Evolutionary conservation across 1,284 basidiomycete species (phyloP), one percentile per base, ranked within the genome.

Genomic region (Cutaneotrichosporon daszewskae): DNA sequence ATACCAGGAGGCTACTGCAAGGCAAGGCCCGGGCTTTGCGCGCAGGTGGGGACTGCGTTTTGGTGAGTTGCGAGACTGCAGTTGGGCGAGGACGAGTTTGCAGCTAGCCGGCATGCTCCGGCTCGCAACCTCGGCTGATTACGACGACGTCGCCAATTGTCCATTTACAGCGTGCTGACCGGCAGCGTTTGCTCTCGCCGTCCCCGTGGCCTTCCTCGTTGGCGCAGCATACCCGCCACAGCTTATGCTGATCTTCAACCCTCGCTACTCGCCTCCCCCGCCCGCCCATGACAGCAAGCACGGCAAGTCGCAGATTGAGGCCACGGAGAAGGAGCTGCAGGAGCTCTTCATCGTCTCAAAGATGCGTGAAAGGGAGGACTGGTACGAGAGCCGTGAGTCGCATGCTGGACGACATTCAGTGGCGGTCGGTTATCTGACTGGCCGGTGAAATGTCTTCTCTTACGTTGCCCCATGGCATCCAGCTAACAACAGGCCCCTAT

Each of bases 241-340:
- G 11, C 59, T 80, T 43, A 69, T 79, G 25, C 73, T 77, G 36
- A 75, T 87, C 45, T 69, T 90, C 41, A 83, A 79, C 42, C 87
- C 87, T 10, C 77, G 82, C 7, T 74, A 79, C 5, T 80, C 84
- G 0, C 85, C 86, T 1, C 77, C 84, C 1, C 81, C 85, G 0
- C 71, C 73, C 0, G 76, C 82, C 45, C 75, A 78, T 1, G 74
- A 80, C 41, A 79, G 83, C 0, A 76, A 79, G 1, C 78, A 82
- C 54, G 81, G 84, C 0, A 69, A 77, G 34, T 75, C 75, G 2
- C 78, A 85, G 58, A 77, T 76, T 5, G 74, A 74, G 10, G 64
- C 72, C 16, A 75, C 94, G 40, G 91, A 96, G 64, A 66, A 75
- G 16, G 70, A 77, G 33, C 72, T 96, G 5, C 82, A 87, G 49